Conservation (phyloP, 345 rosid species). For the Psidium guajava region DNA sequence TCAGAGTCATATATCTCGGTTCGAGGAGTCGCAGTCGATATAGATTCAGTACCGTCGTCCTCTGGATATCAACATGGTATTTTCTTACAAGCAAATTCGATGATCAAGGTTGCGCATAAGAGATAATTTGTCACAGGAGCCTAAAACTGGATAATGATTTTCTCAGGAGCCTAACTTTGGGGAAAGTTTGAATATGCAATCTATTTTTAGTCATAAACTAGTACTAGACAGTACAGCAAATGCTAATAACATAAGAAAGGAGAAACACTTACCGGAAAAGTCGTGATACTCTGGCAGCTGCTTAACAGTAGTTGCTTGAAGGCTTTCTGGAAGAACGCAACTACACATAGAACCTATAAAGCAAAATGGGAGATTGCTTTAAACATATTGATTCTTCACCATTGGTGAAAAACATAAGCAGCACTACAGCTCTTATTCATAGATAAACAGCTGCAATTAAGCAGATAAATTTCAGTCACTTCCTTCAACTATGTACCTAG, state of each 20-base stretch:
- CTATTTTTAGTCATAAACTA: neutral
- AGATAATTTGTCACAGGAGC: neutral
- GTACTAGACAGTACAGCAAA: neutral
- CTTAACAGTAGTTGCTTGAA: slow-evolving; percentile 62
- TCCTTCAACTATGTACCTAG: neutral
- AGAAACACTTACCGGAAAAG: slow-evolving; percentile 16
- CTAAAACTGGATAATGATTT: neutral
- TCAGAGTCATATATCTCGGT: slow-evolving; percentile 38
- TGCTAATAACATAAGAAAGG: neutral
- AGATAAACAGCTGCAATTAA: neutral
- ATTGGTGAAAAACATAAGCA: neutral
- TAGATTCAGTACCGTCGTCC: slow-evolving; percentile 41
- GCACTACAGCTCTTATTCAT: neutral
- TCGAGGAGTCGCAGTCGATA: slow-evolving; percentile 19
- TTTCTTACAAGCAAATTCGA: neutral
- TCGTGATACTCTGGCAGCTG: slow-evolving; percentile 51
- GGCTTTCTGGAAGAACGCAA: slow-evolving; percentile 75
- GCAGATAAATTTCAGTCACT: neutral
- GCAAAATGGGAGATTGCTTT: neutral
- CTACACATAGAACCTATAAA: slow-evolving; percentile 50
- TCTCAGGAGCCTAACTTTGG: neutral
- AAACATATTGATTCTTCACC: neutral
- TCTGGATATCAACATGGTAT: slow-evolving; percentile 4
- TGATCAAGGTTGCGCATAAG: neutral
- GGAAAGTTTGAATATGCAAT: neutral